A percentile compares a stretch with the other conserved stretches of the same genome.
phyloP scores from a whole-genome alignment of 2,329 filamentous ascomycete genomes.

The Graphilbum ipis-grandicollis region DNA sequence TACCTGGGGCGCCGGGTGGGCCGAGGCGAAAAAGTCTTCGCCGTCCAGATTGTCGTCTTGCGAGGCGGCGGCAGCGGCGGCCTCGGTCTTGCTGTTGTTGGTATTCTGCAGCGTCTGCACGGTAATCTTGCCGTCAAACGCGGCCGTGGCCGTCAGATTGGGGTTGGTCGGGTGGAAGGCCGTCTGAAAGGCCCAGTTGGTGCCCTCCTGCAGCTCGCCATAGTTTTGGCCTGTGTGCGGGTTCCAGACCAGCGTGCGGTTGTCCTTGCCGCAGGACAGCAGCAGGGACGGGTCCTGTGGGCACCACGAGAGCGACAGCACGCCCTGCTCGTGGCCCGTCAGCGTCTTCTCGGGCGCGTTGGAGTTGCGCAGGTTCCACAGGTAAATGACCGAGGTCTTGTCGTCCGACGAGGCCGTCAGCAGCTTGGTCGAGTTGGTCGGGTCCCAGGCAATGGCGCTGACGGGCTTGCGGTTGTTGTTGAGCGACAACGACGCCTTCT shows the following conservation, averaged over 20 bases:
- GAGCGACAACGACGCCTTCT: constrained; percentile 89
- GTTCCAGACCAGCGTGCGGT: constrained; percentile 91
- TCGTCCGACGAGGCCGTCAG: constrained; percentile 86
- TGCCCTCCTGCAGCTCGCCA: constrained; percentile 90
- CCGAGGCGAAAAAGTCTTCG: constrained; percentile 92
- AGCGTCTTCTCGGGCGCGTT: constrained; percentile 83
- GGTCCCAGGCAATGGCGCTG: constrained; percentile 94
- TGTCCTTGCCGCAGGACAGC: constrained; percentile 91
- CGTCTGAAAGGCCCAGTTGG: constrained; percentile 98
- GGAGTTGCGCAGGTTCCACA: constrained; percentile 94
- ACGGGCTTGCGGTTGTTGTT: constrained; percentile 93
- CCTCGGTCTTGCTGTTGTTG: constrained; percentile 52
- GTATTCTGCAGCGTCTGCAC: constrained; percentile 91
- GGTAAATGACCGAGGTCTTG: constrained; percentile 66
- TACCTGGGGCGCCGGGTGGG: constrained; percentile 78
- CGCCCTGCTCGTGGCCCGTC: constrained; percentile 83
- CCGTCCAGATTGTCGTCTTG: constrained; percentile 63
- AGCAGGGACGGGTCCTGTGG: constrained; percentile 75
- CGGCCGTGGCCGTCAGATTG: constrained; percentile 80
- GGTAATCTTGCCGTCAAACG: constrained; percentile 91
- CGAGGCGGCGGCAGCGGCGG: constrained; percentile 38
- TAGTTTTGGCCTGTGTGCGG: constrained; percentile 74
- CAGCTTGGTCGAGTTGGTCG: constrained; percentile 84
- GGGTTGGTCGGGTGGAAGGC: constrained; percentile 90
- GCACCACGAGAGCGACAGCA: constrained; percentile 92